Base-by-base conservation (phyloP, 129 eudicot species). In the Oenanthe sinensis region DNA sequence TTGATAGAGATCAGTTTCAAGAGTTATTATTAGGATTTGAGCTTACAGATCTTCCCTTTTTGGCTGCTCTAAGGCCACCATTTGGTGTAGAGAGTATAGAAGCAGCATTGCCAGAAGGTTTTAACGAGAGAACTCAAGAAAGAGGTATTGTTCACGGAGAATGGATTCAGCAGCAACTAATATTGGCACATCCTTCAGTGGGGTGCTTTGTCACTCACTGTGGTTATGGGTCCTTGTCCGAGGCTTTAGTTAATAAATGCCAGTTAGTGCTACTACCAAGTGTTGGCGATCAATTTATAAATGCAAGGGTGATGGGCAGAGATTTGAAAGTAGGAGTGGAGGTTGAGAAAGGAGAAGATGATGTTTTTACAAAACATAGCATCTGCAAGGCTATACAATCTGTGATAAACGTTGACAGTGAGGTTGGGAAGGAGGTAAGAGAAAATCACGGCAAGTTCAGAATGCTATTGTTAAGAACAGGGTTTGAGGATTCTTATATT, bases 181-280 rank as follows among this genome's bases (percentile, higher is more conserved):
- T 87, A 7, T 14, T 87, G 71, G 52, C 62, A 6, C 90, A 87
- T 60, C 81, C 85, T 49, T 63, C 83, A 1, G 81, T 86, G 4
- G 89, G 89, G 37, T 86, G 87, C 74, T 87, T 81, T 74, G 82
- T 87, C 11, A 84, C 85, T 3, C 90, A 87, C 58, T 81, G 85
- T 28, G 90, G 90, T 42, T 74, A 48, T 40, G 83, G 85, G 6
- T 86, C 90, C 5, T 24, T 86, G 22, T 77, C 81, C 39, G 90
- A 86, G 79, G 82, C 83, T 22, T 16, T 86, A 79, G 83, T 75
- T 30, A 83, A 72, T 42, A 87, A 81, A 78, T 86, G 90, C 62
- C 87, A 86, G 22, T 26, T 86, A 77, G 87, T 86, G 67, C 80
- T 86, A 42, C 30, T 86, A 24, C 89, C 89, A 17, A 49, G 58